phyloP scores from a whole-genome alignment of 306 rosid species.

The Cicer cuneatum region DNA sequence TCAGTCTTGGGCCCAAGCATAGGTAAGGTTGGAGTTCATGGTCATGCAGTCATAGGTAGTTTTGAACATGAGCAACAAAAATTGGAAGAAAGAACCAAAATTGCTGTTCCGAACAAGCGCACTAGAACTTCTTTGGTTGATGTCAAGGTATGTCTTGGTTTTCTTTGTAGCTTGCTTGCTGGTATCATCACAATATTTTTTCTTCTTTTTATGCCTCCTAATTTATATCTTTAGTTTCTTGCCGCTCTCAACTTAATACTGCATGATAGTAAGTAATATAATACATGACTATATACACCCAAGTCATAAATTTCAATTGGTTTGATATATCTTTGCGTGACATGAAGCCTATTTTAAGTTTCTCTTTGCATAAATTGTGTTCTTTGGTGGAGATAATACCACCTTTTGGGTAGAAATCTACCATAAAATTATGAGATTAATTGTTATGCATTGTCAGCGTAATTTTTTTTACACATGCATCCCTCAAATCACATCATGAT shows the following conservation, averaged over 20 bases:
- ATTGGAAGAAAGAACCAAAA: constrained; percentile 74
- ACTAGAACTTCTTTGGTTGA: constrained; percentile 88
- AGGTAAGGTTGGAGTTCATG: constrained; percentile 77
- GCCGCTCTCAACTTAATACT: constrained; percentile 5
- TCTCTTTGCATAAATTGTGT: constrained; percentile 28
- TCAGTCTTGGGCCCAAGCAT: constrained; percentile 63
- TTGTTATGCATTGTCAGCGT: background rate
- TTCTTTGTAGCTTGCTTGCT: constrained; percentile 18
- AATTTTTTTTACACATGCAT: background rate
- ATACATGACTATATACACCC: constrained; percentile 7
- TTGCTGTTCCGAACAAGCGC: constrained; percentile 78
- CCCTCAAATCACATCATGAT: background rate
- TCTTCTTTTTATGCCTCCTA: constrained; percentile 25
- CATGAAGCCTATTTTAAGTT: constrained; percentile 38
- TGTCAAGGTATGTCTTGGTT: constrained; percentile 61
- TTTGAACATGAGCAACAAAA: constrained; percentile 79
- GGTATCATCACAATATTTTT: background rate
- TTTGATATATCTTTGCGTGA: constrained; percentile 23
- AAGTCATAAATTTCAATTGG: constrained; percentile 7
- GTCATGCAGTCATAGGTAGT: constrained; percentile 58
- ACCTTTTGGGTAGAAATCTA: constrained; percentile 21
- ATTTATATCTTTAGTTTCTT: constrained; percentile 35
- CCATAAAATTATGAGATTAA: constrained; percentile 4
- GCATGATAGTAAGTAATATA: constrained; percentile 7
- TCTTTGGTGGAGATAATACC: constrained; percentile 11